These are phyloP conservation scores for Colletotrichum sp. DNA, from an alignment of 2,329 filamentous ascomycete genomes.

Conservation along the genomic window DNA sequence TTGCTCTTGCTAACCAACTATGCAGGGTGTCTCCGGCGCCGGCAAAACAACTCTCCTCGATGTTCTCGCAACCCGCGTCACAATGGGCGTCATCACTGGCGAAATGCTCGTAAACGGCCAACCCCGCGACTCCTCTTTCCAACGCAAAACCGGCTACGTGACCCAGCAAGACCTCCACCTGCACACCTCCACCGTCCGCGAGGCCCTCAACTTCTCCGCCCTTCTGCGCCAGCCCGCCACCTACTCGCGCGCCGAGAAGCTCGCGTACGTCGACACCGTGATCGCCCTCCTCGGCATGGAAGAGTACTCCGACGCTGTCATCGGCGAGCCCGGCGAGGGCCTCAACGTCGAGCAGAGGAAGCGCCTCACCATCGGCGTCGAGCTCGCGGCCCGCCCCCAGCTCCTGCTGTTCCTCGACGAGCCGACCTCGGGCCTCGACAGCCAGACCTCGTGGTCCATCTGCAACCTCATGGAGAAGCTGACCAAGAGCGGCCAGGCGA, in stretches of 20 bases:
- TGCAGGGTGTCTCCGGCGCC: slow-evolving; percentile 66
- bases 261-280: slow-evolving; percentile 31
- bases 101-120: slow-evolving; percentile 73
- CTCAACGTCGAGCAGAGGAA: slow-evolving; percentile 49
- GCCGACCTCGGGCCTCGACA: slow-evolving; percentile 77
- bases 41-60: slow-evolving; percentile 80
- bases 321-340: slow-evolving; percentile 69
- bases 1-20: slow-evolving; percentile 32
- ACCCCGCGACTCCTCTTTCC: slow-evolving; percentile 69
- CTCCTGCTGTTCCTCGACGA: slow-evolving; percentile 79
- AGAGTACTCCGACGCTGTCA: slow-evolving; percentile 74
- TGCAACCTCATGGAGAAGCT: slow-evolving; percentile 73
- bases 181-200: slow-evolving; percentile 69
- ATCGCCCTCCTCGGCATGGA: slow-evolving; percentile 43
- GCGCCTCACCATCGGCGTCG: slow-evolving; percentile 77
- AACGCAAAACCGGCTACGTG: slow-evolving; percentile 74
- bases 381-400: slow-evolving; percentile 76
- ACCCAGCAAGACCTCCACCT: slow-evolving; percentile 77
- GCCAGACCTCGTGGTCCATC: slow-evolving; percentile 78
- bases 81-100: slow-evolving; percentile 75
- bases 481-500: slow-evolving; percentile 53
- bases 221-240: slow-evolving; percentile 69
- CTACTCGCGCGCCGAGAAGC: slow-evolving; percentile 41
- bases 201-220: slow-evolving; percentile 71
- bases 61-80: slow-evolving; percentile 75